phyloP scores from a whole-genome alignment of 2,329 filamentous ascomycete genomes.

The Phaeomoniella chlamydospora region DNA sequence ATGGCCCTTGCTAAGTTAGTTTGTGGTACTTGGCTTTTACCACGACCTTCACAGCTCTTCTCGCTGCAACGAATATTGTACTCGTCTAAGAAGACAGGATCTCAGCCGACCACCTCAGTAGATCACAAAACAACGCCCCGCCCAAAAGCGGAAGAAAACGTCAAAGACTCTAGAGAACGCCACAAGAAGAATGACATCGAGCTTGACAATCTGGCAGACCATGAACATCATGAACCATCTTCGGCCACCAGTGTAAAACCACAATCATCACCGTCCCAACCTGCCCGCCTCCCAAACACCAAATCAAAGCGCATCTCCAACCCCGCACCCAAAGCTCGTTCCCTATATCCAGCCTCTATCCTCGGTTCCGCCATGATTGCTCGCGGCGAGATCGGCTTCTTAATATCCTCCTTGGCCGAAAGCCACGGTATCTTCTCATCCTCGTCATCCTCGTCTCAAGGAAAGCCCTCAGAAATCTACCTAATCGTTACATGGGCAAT shows the following conservation, averaged over 20 bases:
- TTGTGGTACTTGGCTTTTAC: conserved; percentile 44
- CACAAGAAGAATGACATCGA: not conserved
- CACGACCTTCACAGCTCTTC: not conserved
- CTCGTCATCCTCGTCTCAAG: conserved; percentile 4
- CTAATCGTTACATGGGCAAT: conserved; percentile 42
- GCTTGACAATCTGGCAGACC: not conserved
- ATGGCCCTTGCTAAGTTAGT: conserved; percentile 51
- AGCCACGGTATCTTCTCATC: conserved; percentile 31
- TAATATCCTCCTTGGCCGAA: conserved; percentile 57
- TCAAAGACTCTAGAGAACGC: not conserved
- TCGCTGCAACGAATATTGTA: not conserved
- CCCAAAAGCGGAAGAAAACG: not conserved
- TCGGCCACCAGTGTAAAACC: not conserved
- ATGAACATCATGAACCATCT: not conserved
- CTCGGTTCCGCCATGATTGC: conserved; percentile 59
- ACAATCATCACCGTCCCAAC: not conserved
- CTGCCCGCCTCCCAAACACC: not conserved
- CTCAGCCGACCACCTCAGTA: not conserved
- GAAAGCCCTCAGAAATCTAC: conserved; percentile 30
- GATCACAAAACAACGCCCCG: not conserved
- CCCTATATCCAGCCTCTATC: conserved; percentile 52
- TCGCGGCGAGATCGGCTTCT: conserved; percentile 65
- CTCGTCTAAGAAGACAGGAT: not conserved
- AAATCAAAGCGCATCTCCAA: not conserved
- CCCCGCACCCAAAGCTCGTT: conserved; percentile 35